Conservation (phyloP, 1,284 basidiomycete species). For the Malassezia sp. region DNA sequence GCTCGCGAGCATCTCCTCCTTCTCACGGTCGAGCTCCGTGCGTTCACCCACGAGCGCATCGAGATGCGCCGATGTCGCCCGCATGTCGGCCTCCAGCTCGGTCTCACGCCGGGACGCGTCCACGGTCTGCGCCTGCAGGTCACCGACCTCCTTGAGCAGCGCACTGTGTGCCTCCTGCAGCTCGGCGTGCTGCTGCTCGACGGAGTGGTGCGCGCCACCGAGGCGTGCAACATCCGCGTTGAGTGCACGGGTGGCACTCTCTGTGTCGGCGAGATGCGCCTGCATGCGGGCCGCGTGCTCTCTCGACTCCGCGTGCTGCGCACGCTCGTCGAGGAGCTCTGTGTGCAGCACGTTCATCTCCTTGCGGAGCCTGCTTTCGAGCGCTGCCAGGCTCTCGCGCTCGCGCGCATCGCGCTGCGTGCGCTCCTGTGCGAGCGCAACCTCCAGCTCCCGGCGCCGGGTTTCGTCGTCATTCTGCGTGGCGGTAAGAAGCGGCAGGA, state of each 20-base stretch:
- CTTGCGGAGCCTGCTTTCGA: constrained; percentile 56
- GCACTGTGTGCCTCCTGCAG: constrained; percentile 76
- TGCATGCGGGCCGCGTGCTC: constrained; percentile 71
- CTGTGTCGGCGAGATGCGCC: constrained; percentile 61
- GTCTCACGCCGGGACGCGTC: constrained; percentile 12
- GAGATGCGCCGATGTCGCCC: constrained; percentile 33
- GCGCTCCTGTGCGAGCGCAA: constrained; percentile 52
- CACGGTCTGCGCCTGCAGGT: constrained; percentile 30
- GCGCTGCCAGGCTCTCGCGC: constrained; percentile 29
- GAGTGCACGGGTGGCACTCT: constrained; percentile 60
- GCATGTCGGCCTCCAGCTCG: constrained; percentile 1
- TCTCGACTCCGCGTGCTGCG: constrained; percentile 67
- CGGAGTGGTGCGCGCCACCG: constrained; percentile 67
- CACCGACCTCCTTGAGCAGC: constrained; percentile 56
- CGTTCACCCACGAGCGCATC: constrained; percentile 26
- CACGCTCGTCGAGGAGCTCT: constrained; percentile 64
- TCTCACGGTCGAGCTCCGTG: constrained; percentile 25
- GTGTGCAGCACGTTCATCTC: constrained; percentile 69
- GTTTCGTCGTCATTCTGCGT: constrained; percentile 88
- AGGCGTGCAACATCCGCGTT: constrained; percentile 61
- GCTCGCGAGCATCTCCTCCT: constrained; percentile 47
- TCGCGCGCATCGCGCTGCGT: constrained; percentile 41
- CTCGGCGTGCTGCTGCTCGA: constrained; percentile 55
- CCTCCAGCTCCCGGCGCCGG: constrained; percentile 72
- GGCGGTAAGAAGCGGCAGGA: constrained; percentile 81